phyloP scores from a whole-genome alignment of 129 eudicot genomes.

The Oenanthe sinensis region DNA sequence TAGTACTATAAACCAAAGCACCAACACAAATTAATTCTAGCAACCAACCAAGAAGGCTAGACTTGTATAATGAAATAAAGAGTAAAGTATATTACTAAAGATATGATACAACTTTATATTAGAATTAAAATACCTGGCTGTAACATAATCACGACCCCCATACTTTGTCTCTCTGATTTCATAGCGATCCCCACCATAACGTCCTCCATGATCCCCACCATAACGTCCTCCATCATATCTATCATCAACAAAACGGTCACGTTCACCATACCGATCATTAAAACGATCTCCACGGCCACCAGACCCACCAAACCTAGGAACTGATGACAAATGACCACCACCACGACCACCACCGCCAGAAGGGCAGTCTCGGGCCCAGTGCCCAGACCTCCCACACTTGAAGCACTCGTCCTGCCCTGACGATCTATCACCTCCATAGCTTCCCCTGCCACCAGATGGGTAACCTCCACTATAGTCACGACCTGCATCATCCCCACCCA shows the following conservation, averaged over 20 bases:
- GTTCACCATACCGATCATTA: conserved; percentile 38
- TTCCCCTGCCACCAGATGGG: conserved; percentile 59
- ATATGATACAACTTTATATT: background rate
- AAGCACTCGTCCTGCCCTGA: conserved; percentile 86
- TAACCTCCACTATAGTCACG: conserved; percentile 59
- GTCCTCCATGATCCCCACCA: conserved; percentile 73
- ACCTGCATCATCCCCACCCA: conserved; percentile 55
- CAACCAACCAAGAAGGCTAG: background rate
- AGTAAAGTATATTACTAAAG: background rate
- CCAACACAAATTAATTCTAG: too few species aligned
- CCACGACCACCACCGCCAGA: conserved; percentile 61
- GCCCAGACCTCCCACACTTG: conserved; percentile 93
- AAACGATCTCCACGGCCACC: conserved; percentile 57
- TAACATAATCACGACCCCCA: conserved; percentile 52
- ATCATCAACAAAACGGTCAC: conserved; percentile 73
- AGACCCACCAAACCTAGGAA: conserved; percentile 53
- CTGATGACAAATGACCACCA: conserved; percentile 49
- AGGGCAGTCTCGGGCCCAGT: conserved; percentile 97
- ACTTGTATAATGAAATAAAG: background rate
- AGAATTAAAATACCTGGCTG: conserved; percentile 42
- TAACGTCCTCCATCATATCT: conserved; percentile 68
- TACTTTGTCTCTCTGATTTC: conserved; percentile 74
- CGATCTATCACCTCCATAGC: conserved; percentile 63
- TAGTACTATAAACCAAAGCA: background rate
- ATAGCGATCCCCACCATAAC: conserved; percentile 68